A percentile compares a stretch with the other conserved stretches of the same genome.
These are phyloP conservation scores for Polyporus arcularius DNA, from an alignment of 768 basidiomycete species.

Conservation along the genomic window DNA sequence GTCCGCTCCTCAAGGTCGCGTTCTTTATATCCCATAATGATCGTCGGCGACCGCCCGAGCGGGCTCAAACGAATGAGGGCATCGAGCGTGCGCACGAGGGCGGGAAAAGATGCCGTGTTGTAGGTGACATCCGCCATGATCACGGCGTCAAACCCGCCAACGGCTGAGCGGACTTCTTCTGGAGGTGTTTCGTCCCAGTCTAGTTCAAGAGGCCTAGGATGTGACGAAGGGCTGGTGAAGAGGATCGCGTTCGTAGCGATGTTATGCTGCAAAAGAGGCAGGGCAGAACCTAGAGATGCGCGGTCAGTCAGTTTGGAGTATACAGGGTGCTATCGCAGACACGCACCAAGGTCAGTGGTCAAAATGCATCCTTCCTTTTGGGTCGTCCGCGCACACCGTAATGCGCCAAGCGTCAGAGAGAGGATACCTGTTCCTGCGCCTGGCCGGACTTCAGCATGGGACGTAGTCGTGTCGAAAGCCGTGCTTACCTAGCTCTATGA, in stretches of 20 bases:
- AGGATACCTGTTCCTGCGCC: slow-evolving; percentile 89
- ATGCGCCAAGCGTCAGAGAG: slow-evolving; percentile 60
- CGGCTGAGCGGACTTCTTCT: slow-evolving; percentile 38
- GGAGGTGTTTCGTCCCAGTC: slow-evolving; percentile 78
- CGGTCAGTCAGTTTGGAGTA: background rate
- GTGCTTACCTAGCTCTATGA: slow-evolving; percentile 72
- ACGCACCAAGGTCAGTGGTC: slow-evolving; percentile 75
- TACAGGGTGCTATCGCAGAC: background rate
- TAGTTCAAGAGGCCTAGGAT: slow-evolving; percentile 44
- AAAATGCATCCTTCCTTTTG: slow-evolving; percentile 36
- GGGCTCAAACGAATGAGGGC: slow-evolving; percentile 39
- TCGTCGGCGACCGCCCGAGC: slow-evolving; percentile 36
- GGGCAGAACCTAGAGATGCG: slow-evolving; percentile 65
- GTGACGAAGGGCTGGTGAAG: slow-evolving; percentile 29
- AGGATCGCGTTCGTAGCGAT: slow-evolving; percentile 47
- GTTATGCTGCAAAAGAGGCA: slow-evolving; percentile 77
- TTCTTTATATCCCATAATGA: slow-evolving; percentile 86
- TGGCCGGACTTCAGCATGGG: slow-evolving; percentile 26
- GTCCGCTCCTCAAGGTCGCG: slow-evolving; percentile 74
- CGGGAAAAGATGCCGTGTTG: slow-evolving; percentile 83
- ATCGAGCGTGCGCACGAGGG: slow-evolving; percentile 68
- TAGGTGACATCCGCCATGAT: slow-evolving; percentile 95
- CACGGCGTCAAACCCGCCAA: slow-evolving; percentile 57
- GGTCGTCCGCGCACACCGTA: slow-evolving; percentile 43
- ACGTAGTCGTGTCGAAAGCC: background rate